Percentiles rank a stretch among this genome's conserved stretches.
phyloP scores from a whole-genome alignment of 495 filamentous ascomycete genomes.

The Neurospora terricola region DNA sequence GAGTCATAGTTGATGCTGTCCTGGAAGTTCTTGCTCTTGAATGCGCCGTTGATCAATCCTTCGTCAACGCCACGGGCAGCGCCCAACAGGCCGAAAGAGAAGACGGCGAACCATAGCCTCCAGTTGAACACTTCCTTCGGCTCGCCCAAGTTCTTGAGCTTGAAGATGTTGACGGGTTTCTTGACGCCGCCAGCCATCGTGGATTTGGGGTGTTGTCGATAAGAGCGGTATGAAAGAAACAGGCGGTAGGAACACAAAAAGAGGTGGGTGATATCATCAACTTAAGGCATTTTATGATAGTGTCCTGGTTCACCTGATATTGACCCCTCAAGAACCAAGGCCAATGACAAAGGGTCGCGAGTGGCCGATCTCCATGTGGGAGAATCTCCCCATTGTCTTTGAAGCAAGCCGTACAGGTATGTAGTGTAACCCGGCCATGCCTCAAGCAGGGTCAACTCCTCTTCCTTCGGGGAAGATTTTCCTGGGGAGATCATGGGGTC shows the following conservation, averaged over 20 bases:
- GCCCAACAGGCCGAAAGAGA: constrained; percentile 60
- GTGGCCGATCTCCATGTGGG: background rate
- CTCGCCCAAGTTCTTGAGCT: constrained; percentile 41
- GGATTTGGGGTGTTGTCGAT: background rate
- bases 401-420: background rate
- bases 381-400: background rate
- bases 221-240: background rate
- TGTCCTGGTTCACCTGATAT: background rate
- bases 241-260: background rate
- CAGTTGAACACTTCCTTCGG: constrained; percentile 54
- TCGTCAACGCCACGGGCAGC: constrained; percentile 67
- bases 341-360: background rate
- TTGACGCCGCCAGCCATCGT: constrained; percentile 53
- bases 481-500: background rate
- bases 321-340: background rate
- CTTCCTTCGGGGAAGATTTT: background rate
- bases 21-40: constrained; percentile 55
- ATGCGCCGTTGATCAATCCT: constrained; percentile 57
- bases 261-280: background rate
- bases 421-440: background rate
- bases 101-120: constrained; percentile 54
- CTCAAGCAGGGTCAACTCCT: background rate
- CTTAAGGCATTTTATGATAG: background rate
- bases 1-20: constrained; percentile 45
- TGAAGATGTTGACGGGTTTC: constrained; percentile 60